Conservation (phyloP, 345 rosid species). For the Physaria fendleri region DNA sequence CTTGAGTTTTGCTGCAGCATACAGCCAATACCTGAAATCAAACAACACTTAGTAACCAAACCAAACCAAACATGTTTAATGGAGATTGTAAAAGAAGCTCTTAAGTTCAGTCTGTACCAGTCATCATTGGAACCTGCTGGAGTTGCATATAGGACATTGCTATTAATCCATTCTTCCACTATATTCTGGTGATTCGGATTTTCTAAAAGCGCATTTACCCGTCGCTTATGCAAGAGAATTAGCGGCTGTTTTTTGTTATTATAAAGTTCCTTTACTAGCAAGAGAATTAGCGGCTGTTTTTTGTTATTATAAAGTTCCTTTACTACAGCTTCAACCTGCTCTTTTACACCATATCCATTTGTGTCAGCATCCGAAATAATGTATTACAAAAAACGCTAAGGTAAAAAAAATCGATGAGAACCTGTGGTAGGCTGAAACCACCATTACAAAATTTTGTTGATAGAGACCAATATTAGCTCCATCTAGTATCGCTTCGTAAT, state of each 20-base stretch:
- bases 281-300: conserved; percentile 59
- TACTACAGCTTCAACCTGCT: conserved; percentile 81
- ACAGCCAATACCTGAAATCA: conserved; percentile 74
- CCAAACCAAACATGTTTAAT: too few relatives aligned
- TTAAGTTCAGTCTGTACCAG: conserved; percentile 51
- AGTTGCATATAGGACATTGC: conserved; percentile 55
- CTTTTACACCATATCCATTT: conserved; percentile 30
- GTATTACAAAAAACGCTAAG: neutral
- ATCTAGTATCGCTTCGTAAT: conserved; percentile 73
- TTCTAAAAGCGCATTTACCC: conserved; percentile 49
- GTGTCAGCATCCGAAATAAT: neutral
- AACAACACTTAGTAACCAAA: neutral
- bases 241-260: conserved; percentile 56
- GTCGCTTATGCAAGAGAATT: conserved; percentile 65
- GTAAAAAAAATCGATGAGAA: conserved; percentile 17
- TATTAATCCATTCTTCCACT: conserved; percentile 60
- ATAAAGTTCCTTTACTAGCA: conserved; percentile 62
- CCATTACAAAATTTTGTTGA: conserved; percentile 83
- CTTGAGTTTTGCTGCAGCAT: conserved; percentile 71
- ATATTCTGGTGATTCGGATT: conserved; percentile 41
- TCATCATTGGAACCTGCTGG: conserved; percentile 95
- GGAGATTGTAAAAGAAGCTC: neutral
- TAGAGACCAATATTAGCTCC: conserved; percentile 92
- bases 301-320: conserved; percentile 46
- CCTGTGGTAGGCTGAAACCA: conserved; percentile 70